A percentile compares a stretch with the other conserved stretches of the same genome.
Evolutionary conservation across 768 basidiomycete species (phyloP).

Genomic region (Lactifluus subvellereus): DNA sequence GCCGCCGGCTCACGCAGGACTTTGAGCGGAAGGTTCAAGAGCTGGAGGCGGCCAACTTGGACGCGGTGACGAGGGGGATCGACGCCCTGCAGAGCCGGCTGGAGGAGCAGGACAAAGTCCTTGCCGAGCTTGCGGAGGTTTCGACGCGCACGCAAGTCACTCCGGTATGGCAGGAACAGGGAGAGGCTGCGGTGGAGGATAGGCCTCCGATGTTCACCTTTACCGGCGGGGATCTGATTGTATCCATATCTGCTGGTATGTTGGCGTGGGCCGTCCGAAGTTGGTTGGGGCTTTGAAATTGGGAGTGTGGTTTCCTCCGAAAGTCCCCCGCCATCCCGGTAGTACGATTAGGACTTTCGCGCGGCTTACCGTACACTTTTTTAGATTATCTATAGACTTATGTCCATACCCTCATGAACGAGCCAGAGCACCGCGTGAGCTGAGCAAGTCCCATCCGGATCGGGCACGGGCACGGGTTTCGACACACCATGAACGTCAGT

Average conservation of each 20-base stretch:
- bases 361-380: not conserved
- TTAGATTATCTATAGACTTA: not conserved
- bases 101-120: slow-evolving; percentile 15
- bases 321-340: not conserved
- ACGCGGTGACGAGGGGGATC: slow-evolving; percentile 4
- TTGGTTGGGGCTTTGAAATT: slow-evolving; percentile 11
- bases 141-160: not conserved
- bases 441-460: not conserved
- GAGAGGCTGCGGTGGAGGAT: not conserved
- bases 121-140: not conserved
- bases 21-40: slow-evolving; percentile 77
- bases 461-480: not conserved
- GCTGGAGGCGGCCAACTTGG: slow-evolving; percentile 40
- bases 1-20: slow-evolving; percentile 75
- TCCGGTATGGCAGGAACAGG: not conserved
- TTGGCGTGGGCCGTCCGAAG: slow-evolving; percentile 13
- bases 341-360: not conserved
- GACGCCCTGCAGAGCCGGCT: slow-evolving; percentile 6
- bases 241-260: slow-evolving; percentile 6
- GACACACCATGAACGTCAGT: not conserved
- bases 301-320: not conserved
- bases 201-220: slow-evolving; percentile 2
- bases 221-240: slow-evolving; percentile 2
- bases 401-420: not conserved
- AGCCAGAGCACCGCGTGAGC: not conserved